Base-by-base conservation (phyloP, 768 basidiomycete genomes). In the Dentipellis sp. region DNA sequence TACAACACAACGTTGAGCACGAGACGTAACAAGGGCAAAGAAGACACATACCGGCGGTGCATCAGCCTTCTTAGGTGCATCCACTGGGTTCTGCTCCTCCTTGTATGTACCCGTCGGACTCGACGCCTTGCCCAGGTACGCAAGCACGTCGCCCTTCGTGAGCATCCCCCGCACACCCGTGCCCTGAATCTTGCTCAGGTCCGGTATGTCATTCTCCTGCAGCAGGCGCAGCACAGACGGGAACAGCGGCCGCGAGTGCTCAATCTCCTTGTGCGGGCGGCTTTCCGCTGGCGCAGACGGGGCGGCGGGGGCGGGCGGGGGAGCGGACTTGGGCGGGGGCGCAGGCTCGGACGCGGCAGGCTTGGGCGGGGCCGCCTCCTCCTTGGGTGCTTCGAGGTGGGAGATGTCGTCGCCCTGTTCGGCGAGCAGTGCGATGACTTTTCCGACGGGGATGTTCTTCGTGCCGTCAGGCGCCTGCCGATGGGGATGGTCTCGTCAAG, bases 331-430 rank as follows among this genome's bases (percentile, higher is more conserved):
- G 59, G 59, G 50, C 47, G 56, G 46, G 11, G 55, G 46, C 34
- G 45, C 38, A n/a, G n/a, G n/a, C n/a, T n/a, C n/a, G 36, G 55
- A n/a, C 8, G 16, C 21, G 17, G 52, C 36, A 59, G 37, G 55
- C 53, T 14, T 11, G 1, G 66, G 6, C 10, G 63, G 34, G 37
- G 62, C 64, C 2, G 64, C 38, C 22, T 69, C 72, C 39, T 78
- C 73, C 49, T 72, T 70, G 3, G 89, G 84, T 16, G 74, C 68
- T 64, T 91, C 78, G 47, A 97, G 80, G 65, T 87, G 85, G 53
- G 93, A 84, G 57, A 97, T 84, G 69, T 97, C 90, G 70, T 99
- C 95, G 8, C 95, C 95, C 69, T 94, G 91, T 67, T 99, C 94
- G 23, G 92, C 94, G 8, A 97, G 79, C 45, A 99, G 75, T 2